Conservation (phyloP, 1,284 basidiomycete species). For the Fistulinella cinereoalba region DNA sequence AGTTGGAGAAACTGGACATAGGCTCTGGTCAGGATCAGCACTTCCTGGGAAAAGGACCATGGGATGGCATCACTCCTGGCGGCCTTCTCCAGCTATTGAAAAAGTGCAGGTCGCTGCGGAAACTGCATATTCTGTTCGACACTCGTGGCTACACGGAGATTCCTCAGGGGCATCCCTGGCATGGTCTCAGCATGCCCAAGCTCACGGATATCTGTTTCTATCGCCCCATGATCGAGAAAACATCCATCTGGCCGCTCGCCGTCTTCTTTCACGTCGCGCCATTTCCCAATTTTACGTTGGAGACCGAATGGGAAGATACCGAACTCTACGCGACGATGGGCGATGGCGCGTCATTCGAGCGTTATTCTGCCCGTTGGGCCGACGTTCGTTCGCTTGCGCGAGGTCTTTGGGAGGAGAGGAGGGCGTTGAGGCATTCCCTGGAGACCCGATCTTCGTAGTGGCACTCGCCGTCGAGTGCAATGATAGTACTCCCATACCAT, state of each 20-base stretch:
- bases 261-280: background rate
- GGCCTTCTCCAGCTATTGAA: background rate
- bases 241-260: background rate
- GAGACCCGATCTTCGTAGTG: background rate
- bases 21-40: too few species aligned
- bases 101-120: background rate
- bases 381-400: background rate
- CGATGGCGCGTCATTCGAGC: too few species aligned
- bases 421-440: slow-evolving; percentile 6
- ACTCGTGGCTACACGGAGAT: background rate
- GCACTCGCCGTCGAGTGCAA: too few species aligned
- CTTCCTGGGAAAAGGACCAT: too few species aligned
- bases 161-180: background rate
- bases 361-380: slow-evolving; percentile 7
- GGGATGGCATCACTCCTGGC: background rate
- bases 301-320: background rate
- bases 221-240: background rate
- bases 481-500: too few species aligned
- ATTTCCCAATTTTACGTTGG: background rate
- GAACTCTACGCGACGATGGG: background rate
- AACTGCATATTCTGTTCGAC: background rate
- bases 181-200: background rate
- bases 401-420: slow-evolving; percentile 4
- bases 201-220: background rate
- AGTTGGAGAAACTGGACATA: background rate